These are phyloP conservation scores for Wallacemonas sp. DNA, from an alignment of 208 protist species.

Conservation along the genomic window DNA sequence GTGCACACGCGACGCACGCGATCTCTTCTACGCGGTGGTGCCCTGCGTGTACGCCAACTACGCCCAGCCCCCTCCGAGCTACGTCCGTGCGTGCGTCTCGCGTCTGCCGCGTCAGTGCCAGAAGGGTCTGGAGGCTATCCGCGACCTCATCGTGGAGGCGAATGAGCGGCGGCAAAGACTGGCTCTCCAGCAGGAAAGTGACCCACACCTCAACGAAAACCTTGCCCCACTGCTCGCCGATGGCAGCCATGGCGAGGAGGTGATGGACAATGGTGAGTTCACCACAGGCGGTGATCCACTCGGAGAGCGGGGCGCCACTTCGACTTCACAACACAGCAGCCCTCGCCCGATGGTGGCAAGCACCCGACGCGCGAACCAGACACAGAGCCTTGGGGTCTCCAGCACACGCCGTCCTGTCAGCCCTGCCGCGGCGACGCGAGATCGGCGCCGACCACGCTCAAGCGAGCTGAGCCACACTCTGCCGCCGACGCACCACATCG, in stretches of 20 bases:
- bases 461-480: no score
- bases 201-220: neutral
- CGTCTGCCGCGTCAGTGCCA: constrained; percentile 44
- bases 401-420: no score
- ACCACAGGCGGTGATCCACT: neutral
- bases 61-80: constrained; percentile 39
- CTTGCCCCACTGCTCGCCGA: no score
- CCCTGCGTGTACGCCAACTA: constrained; percentile 73
- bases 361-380: no score
- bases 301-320: no score
- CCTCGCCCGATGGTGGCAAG: neutral
- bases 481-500: no score
- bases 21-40: constrained; percentile 11
- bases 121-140: constrained; percentile 60
- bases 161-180: constrained; percentile 2
- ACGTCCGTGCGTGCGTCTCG: constrained; percentile 37
- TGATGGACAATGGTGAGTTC: neutral
- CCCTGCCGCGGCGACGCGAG: no score
- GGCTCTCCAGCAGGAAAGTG: neutral
- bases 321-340: neutral
- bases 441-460: no score
- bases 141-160: constrained; percentile 22
- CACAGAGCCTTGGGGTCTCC: no score
- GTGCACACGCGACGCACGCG: neutral
- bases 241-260: neutral